Evolutionary conservation across 2,329 filamentous ascomycete species (phyloP), one percentile per base, ranked within the genome.

Genomic region (Biscogniauxia sp.): DNA sequence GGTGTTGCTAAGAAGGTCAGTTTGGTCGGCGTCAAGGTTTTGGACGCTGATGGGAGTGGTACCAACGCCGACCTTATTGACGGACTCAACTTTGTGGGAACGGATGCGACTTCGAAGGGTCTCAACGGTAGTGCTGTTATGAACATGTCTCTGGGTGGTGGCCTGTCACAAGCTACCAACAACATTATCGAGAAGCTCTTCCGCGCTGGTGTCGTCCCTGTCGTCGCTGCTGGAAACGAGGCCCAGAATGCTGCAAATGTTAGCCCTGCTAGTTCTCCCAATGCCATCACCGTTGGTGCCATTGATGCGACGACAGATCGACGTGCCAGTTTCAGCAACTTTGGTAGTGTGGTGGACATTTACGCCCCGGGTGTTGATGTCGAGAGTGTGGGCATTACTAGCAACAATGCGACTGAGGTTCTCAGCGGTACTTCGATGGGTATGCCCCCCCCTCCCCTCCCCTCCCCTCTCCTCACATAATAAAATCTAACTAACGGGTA

Each of bases 191-290:
- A 82, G 66, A 75, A 74, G 49, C 71, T 86, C 52, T 75, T 77
- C 64, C 73, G 75, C 2, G 79, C 79, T 9, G 84, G 84, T 52
- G 73, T 87, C 62, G 81, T 86, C 56, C 79, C 82, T 55, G 78
- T 86, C 59, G 84, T 86, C n/a, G 83, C 85, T 1, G 85, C 85
- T 37, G 85, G 85, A 52, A 88, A 88, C 74, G 81, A 84, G 63
- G 77, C 80, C 69, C 73, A 78, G 68, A 79, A 87, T 65, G 81
- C 85, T 37, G 67, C 67, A 61, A 78, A 76, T 67, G 78, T 76
- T 53, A 84, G 81, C 9, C 85, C 85, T 51, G 84, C 81, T 20
- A 86, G 83, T 8, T 81, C 83, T 15, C 70, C 77, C n/a, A 75
- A 77, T 50, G 84, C 84, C 70, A 83, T 87, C 72, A 85, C 84